Conservation (phyloP, 2,329 filamentous ascomycete genomes). For the Nothophoma quercina region DNA sequence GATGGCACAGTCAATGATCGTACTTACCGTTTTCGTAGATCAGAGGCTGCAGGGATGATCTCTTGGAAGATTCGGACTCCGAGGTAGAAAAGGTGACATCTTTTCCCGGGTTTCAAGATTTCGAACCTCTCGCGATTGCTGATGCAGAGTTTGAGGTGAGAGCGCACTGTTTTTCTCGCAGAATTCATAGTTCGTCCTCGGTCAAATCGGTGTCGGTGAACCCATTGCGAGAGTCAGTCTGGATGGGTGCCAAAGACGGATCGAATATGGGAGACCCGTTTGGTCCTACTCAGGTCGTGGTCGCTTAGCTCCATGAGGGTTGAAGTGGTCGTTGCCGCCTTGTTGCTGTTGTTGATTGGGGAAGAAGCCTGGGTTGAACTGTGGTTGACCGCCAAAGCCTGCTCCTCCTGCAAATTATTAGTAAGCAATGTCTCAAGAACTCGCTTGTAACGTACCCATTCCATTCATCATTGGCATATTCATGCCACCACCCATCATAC, state of each 20-base stretch:
- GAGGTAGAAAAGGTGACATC: no score
- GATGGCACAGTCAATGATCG: no score
- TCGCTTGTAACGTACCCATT: conserved; percentile 37
- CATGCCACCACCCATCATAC: conserved; percentile 36
- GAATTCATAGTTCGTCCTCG: no score
- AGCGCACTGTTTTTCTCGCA: no score
- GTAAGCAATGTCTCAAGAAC: conserved; percentile 17
- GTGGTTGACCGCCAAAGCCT: conserved; percentile 70
- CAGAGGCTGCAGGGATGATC: background rate
- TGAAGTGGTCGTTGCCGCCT: conserved; percentile 68
- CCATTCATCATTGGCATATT: conserved; percentile 51
- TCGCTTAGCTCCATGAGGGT: conserved; percentile 82
- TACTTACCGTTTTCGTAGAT: no score
- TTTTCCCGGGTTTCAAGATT: no score
- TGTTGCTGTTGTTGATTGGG: conserved; percentile 53
- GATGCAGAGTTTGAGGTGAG: no score
- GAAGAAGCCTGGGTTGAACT: conserved; percentile 80
- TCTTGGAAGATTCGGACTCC: background rate
- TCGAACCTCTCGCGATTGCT: no score
- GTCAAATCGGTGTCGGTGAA: no score
- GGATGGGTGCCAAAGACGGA: background rate
- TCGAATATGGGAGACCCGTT: no score
- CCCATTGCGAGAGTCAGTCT: no score
- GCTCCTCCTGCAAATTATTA: conserved; percentile 16
- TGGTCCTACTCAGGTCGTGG: conserved; percentile 75